A percentile compares a stretch with the other conserved stretches of the same genome.
Evolutionary conservation across 768 basidiomycete genomes (phyloP).

Genomic region (Dentipellis sp.): DNA sequence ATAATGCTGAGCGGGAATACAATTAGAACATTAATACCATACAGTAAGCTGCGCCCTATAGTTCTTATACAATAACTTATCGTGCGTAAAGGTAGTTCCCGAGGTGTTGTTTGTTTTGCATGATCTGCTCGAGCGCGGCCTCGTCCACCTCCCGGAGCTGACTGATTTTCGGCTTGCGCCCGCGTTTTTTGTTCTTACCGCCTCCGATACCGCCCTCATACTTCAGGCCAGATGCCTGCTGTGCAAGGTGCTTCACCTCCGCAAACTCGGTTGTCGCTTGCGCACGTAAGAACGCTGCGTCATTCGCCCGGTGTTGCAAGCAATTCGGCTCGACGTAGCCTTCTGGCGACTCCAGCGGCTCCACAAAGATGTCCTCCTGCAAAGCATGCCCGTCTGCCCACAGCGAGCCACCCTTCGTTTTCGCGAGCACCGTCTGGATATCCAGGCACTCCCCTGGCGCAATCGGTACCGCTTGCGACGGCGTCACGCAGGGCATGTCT

Average conservation of each 20-base stretch:
- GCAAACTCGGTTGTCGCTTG: constrained; percentile 66
- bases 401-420: constrained; percentile 64
- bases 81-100: no score
- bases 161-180: background rate
- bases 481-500: constrained; percentile 92
- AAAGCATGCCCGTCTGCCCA: constrained; percentile 51
- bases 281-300: constrained; percentile 62
- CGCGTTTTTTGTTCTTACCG: constrained; percentile 16
- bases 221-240: constrained; percentile 36
- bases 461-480: constrained; percentile 78
- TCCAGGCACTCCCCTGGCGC: constrained; percentile 82
- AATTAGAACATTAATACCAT: no score
- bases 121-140: no score
- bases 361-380: constrained; percentile 22
- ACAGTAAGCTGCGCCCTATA: no score
- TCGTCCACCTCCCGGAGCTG: background rate
- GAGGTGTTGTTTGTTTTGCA: no score
- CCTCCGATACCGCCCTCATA: constrained; percentile 24
- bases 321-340: constrained; percentile 53
- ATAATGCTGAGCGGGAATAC: no score
- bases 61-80: no score
- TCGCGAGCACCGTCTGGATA: constrained; percentile 53
- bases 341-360: constrained; percentile 19
- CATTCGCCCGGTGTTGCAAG: constrained; percentile 52
- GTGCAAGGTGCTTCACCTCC: constrained; percentile 63